Evolutionary conservation across 257 asterid species (phyloP), one percentile per base, ranked within the genome.

Genomic region (Fraxinus excelsior): DNA sequence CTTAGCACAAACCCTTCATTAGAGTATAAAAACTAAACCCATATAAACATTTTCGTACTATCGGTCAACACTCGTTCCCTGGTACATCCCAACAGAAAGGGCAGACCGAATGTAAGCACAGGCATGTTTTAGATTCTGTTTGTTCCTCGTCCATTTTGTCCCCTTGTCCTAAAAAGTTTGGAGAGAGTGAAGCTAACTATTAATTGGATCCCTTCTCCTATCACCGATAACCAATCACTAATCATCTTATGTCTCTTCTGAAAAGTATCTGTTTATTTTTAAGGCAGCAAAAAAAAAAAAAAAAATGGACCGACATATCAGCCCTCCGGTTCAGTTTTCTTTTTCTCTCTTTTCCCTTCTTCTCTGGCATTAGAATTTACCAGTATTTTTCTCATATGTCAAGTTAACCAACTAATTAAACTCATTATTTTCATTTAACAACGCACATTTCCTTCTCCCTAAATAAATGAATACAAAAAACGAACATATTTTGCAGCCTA

Each of bases 351-450:
- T 42, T 11, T 2, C 51, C 1, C 16, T 11, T 42, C 16, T 42
- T 42, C 4, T 42, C 2, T 11, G 18, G 49, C 49, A 18, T 3
- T 53, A 72, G 35, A 71, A 76, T 26, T 34, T 35, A 62, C 25
- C 19, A 67, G 53, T 49, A 60, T n/a, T 34, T 29, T 78, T 72
- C 81, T 25, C 49, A 72, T 32, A 32, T 46, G 29, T 16, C n/a
- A 49, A 62, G 64, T 71, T 29, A 68, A 62, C 40, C 74, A 74
- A 5, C 42, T 16, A 74, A 31, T 35, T 56, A 13, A 19, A 71
- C 23, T 42, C 76, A 10, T 51, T 80, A 64, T 35, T 79, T 38
- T 5, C 81, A 35, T 23, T 60, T 21, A 7, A 23, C 8, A 69
- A 71, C 32, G 13, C 73, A 53, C 12, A 58, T 29, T 0, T 16